These are phyloP conservation scores for Botrytis fragariae DNA, from an alignment of 2,329 filamentous ascomycete genomes.

Conservation along the genomic window DNA sequence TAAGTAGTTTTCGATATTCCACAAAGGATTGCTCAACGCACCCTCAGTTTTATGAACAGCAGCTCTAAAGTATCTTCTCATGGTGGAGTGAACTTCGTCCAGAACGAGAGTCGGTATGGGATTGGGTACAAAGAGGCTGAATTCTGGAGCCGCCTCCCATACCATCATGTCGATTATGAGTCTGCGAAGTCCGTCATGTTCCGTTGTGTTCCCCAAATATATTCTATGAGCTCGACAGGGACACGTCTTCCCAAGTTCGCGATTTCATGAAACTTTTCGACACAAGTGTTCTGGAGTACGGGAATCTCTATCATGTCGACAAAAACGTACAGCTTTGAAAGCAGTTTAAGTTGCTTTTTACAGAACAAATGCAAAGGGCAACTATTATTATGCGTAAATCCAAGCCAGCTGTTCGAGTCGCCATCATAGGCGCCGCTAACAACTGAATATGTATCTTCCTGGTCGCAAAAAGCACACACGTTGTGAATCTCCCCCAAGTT, in stretches of 20 bases:
- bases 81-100: neutral
- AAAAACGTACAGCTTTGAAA: slow-evolving; percentile 19
- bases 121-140: neutral
- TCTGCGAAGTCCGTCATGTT: slow-evolving; percentile 1
- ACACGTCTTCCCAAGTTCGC: neutral
- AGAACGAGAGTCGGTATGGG: neutral
- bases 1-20: neutral
- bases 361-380: neutral
- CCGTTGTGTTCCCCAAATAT: slow-evolving; percentile 16
- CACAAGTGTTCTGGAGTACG: slow-evolving; percentile 14
- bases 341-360: neutral
- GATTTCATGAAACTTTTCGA: neutral
- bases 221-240: neutral
- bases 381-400: neutral
- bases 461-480: too few relatives aligned
- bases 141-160: neutral
- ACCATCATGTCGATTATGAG: slow-evolving; percentile 20
- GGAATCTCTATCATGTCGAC: slow-evolving; percentile 15
- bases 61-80: neutral
- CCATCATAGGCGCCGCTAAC: too few relatives aligned
- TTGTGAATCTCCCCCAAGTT: too few relatives aligned
- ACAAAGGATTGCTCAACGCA: neutral
- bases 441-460: too few relatives aligned
- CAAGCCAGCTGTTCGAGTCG: neutral
- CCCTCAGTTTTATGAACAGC: neutral